Base-by-base conservation (phyloP, 2,329 filamentous ascomycete genomes). In the Emmonsia crescens region DNA sequence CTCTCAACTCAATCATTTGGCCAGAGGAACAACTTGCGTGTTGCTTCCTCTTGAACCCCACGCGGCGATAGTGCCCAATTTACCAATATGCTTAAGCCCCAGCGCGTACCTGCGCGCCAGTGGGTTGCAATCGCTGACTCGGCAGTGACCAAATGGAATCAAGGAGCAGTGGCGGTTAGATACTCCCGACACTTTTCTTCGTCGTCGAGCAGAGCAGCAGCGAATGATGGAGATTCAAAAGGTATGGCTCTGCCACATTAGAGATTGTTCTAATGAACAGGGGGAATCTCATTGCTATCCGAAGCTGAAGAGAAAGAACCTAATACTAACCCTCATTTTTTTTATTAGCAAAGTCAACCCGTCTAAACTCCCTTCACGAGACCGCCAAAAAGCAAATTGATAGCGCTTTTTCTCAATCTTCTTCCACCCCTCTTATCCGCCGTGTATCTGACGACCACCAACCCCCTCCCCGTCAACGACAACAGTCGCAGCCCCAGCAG, bases 381-480 rank as follows among this genome's bases (percentile, higher is more conserved):
- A 24, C 21, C 3, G 52, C n/a, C 6, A 56, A 21, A 56, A 56
- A n/a, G 33, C 33, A 56, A 16, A 38, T 27, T 56, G 52, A 40
- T 24, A 24, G 5, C 5, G 16, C 38, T 16, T 60, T 21, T 24
- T 31, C 48, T 55, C 59, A 3, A 52, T 33, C 44, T 14, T 60
- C 48, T 31, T 38, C 57, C 57, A 38, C 27, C 2, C 51, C 59
- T 14, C 59, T 33, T 19, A 52, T 54, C 19, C 36, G 44, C 21
- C 48, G 48, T 44, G 38, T 51, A 44, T 14, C 48, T 8, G 27
- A 38, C 9, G 36, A 40, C 24, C 16, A 10, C 33, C 48, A 54
- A 21, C 21, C 46, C 67, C 71, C 33, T 40, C 67, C 71, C 44
- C 69, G 33, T 27, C 52, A 27, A 56, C 52, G 33, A n/a, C 49